Conservation (phyloP, 768 basidiomycete species). For the Rhodocollybia butyracea region DNA sequence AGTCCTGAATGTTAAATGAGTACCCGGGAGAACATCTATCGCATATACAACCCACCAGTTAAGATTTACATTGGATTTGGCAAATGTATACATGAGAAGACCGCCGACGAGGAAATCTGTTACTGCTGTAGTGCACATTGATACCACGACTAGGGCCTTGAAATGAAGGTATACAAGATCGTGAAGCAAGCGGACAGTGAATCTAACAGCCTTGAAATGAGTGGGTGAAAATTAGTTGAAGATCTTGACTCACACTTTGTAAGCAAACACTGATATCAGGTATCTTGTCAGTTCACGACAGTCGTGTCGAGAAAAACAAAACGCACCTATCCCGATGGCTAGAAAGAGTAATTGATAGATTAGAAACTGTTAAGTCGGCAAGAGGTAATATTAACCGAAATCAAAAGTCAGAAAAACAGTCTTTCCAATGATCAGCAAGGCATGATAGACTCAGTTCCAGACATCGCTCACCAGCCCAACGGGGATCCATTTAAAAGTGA, state of each 20-base stretch:
- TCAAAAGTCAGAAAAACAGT: background rate
- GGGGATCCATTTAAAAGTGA: background rate
- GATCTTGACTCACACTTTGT: conserved; percentile 1
- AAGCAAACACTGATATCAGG: background rate
- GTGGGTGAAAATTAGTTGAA: background rate
- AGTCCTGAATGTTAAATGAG: background rate
- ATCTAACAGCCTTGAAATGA: background rate
- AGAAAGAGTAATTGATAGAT: background rate
- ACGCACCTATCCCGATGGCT: background rate
- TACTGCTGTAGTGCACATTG: background rate
- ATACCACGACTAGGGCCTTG: background rate
- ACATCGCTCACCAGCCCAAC: background rate
- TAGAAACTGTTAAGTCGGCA: background rate
- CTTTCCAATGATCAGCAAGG: background rate
- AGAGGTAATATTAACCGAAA: background rate
- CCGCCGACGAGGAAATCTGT: conserved; percentile 2
- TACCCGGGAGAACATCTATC: background rate
- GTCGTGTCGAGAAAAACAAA: background rate
- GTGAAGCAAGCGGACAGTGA: background rate
- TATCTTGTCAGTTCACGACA: background rate
- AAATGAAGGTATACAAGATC: background rate
- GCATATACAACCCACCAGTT: background rate
- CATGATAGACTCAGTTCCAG: too few relatives aligned
- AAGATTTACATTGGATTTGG: background rate
- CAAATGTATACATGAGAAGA: background rate